phyloP scores from a whole-genome alignment of 352 stramenopile genomes.

The Phytophthora tentaculata region DNA sequence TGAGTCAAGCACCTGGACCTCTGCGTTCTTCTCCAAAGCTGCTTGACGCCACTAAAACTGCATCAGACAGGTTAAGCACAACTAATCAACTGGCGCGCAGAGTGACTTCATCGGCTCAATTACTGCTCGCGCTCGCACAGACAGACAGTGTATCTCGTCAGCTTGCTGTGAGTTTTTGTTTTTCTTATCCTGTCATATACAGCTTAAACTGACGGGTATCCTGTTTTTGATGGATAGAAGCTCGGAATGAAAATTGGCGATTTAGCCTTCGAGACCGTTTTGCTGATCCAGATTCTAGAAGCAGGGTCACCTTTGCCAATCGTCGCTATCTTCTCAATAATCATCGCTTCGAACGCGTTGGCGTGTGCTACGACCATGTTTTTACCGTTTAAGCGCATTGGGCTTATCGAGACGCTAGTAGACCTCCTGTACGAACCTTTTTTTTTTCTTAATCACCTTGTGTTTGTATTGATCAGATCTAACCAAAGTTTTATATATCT shows the following conservation, averaged over 20 bases:
- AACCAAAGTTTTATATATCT: not conserved
- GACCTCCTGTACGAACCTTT: slow-evolving; percentile 14
- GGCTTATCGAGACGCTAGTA: slow-evolving; percentile 16
- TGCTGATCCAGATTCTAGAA: slow-evolving; percentile 33
- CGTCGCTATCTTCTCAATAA: slow-evolving; percentile 26
- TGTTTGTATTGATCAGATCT: not conserved
- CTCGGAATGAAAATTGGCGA: slow-evolving; percentile 33
- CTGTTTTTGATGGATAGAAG: slow-evolving; percentile 17
- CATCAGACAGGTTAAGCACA: not conserved
- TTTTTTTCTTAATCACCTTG: not conserved
- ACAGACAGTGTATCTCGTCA: slow-evolving; percentile 9
- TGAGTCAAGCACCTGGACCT: slow-evolving; percentile 4
- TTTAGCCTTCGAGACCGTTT: slow-evolving; percentile 28
- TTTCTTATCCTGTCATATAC: not conserved
- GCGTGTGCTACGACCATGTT: slow-evolving; percentile 26
- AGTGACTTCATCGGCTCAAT: slow-evolving; percentile 23
- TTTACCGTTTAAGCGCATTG: slow-evolving; percentile 12
- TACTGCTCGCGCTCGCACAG: slow-evolving; percentile 1
- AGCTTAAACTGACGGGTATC: not conserved
- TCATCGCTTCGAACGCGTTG: slow-evolving; percentile 27
- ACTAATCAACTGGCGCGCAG: slow-evolving; percentile 3
- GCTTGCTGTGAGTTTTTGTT: slow-evolving; percentile 14
- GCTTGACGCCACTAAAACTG: not conserved
- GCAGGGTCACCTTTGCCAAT: slow-evolving; percentile 22
- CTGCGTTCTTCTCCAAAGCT: not conserved